These are phyloP conservation scores for Dryadomyces quercus-mongolicae DNA, from an alignment of 2,329 filamentous ascomycete species.

Conservation along the genomic window DNA sequence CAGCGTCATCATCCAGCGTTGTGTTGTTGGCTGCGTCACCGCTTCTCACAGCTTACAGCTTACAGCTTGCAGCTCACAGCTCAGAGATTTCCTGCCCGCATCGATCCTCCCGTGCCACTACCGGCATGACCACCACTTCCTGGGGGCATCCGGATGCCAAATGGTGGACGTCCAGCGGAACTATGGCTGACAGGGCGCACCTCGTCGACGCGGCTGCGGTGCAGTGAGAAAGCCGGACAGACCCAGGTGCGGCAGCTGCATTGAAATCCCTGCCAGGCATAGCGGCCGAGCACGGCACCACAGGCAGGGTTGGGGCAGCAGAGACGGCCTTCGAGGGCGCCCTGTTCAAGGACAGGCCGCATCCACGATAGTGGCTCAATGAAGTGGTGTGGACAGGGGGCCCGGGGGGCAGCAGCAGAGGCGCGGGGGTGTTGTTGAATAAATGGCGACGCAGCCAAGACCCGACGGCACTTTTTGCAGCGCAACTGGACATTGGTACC, in stretches of 20 bases:
- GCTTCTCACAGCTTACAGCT: no score
- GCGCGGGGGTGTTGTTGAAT: constrained; percentile 46
- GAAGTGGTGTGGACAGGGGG: constrained; percentile 71
- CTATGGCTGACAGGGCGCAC: constrained; percentile 16
- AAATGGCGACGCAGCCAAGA: constrained; percentile 44
- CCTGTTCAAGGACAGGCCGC: constrained; percentile 68
- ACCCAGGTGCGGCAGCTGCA: constrained; percentile 90
- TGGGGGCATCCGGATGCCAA: constrained; percentile 46
- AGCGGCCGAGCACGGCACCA: constrained; percentile 74
- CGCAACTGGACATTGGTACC: constrained; percentile 47
- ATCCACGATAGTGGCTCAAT: constrained; percentile 93
- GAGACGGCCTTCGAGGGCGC: constrained; percentile 71
- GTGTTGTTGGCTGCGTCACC: neutral
- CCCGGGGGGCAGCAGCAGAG: constrained; percentile 2
- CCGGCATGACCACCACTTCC: constrained; percentile 6
- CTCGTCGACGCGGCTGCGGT: constrained; percentile 73
- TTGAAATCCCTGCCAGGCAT: constrained; percentile 90
- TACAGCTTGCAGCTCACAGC: neutral
- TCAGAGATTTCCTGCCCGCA: neutral
- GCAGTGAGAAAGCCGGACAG: constrained; percentile 78
- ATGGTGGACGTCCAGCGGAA: constrained; percentile 14
- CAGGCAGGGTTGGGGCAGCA: constrained; percentile 72
- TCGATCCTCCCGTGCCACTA: no score
- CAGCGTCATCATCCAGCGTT: neutral
- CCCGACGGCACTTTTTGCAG: constrained; percentile 82